A percentile compares a stretch with the other conserved stretches of the same genome.
Conservation (phyloP, 1,284 basidiomycete species). For the Anthracocystis panici-leucophaei region DNA sequence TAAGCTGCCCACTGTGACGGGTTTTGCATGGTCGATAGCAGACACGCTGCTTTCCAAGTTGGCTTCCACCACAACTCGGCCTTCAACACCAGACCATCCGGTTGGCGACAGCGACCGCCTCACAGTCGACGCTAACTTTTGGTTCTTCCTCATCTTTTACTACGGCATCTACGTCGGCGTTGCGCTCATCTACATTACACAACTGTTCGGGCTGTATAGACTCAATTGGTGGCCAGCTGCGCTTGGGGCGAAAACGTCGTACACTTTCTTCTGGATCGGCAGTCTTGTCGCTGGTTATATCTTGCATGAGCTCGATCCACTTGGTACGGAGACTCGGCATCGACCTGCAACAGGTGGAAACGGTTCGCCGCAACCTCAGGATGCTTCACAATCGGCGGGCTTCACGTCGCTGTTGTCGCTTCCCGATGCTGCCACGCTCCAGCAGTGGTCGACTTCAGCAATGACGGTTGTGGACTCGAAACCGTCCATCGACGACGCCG, state of each 20-base stretch:
- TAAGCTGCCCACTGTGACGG: conserved; percentile 26
- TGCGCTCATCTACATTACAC: conserved; percentile 74
- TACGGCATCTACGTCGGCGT: conserved; percentile 68
- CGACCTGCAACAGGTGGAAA: conserved; percentile 7
- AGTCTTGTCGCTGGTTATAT: conserved; percentile 72
- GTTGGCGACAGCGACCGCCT: conserved; percentile 37
- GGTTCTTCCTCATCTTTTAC: conserved; percentile 69
- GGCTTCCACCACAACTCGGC: not conserved
- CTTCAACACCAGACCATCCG: conserved; percentile 2
- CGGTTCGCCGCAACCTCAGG: not conserved
- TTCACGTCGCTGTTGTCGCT: conserved; percentile 15
- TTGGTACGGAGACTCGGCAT: conserved; percentile 37
- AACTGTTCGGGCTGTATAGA: conserved; percentile 74
- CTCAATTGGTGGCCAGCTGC: conserved; percentile 72
- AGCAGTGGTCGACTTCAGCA: conserved; percentile 16
- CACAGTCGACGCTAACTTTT: conserved; percentile 64
- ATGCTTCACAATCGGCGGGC: not conserved
- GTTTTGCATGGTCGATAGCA: conserved; percentile 20
- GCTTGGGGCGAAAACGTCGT: conserved; percentile 73
- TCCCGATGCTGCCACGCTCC: conserved; percentile 22
- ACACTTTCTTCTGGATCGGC: conserved; percentile 72
- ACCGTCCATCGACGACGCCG: conserved; percentile 50
- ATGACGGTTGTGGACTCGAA: conserved; percentile 3
- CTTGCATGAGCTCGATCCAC: conserved; percentile 69
- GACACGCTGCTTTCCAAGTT: conserved; percentile 21